Evolutionary conservation across 371 early-diverging fungal species (phyloP).

Genomic region (Lichtheimia hyalospora): DNA sequence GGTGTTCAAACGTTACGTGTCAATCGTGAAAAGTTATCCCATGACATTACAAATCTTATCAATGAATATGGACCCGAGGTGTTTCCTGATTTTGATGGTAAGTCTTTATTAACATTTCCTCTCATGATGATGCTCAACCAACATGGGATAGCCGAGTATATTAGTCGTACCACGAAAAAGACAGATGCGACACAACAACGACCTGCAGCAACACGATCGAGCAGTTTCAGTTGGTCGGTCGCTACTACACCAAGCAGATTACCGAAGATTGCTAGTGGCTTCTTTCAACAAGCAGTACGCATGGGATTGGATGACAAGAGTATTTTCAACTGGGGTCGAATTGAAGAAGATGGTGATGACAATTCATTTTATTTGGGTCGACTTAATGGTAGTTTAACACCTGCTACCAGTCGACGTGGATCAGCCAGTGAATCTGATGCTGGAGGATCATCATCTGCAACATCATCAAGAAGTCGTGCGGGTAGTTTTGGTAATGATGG

Average conservation of each 20-base stretch:
- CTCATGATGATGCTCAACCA: neutral
- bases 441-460: conserved; percentile 5
- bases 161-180: conserved; percentile 5
- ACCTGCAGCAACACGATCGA: conserved; percentile 17
- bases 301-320: conserved; percentile 50
- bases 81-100: conserved; percentile 70
- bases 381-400: conserved; percentile 16
- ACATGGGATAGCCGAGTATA: conserved; percentile 18
- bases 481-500: conserved; percentile 27
- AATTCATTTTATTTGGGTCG: conserved; percentile 12
- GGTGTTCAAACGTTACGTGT: conserved; percentile 50
- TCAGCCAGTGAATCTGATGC: conserved; percentile 26
- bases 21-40: conserved; percentile 69
- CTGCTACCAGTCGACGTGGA: conserved; percentile 14
- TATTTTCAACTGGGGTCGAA: conserved; percentile 50
- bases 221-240: conserved; percentile 18
- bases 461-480: conserved; percentile 21
- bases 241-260: conserved; percentile 14
- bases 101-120: neutral
- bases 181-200: neutral
- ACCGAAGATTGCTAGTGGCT: conserved; percentile 26
- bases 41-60: conserved; percentile 71
- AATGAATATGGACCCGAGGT: conserved; percentile 83
- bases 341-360: conserved; percentile 21
- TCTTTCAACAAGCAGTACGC: conserved; percentile 25